A percentile compares a stretch with the other conserved stretches of the same genome.
phyloP scores from a whole-genome alignment of 805 yeast genomes.

The Saccharomycopsis guyanensis region DNA sequence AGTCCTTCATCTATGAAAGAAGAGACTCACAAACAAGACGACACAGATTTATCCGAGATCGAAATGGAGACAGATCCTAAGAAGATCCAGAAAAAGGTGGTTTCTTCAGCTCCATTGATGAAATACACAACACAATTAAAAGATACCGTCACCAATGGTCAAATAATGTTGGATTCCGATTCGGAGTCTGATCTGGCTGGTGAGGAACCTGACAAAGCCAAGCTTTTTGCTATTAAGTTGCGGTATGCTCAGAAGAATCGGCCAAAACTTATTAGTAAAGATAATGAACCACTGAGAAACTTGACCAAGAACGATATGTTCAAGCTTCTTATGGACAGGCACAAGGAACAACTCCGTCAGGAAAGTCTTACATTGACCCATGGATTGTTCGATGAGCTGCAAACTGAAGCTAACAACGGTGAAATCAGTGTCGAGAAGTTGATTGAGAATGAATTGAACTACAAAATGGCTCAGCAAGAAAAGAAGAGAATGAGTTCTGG shows the following conservation, averaged over 20 bases:
- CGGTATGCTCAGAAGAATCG: slow-evolving; percentile 15
- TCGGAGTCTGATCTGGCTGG: slow-evolving; percentile 2
- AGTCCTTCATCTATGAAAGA: not conserved
- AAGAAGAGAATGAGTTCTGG: slow-evolving; percentile 1
- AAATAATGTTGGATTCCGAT: slow-evolving; percentile 14
- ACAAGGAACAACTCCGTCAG: slow-evolving; percentile 2
- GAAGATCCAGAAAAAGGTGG: not conserved
- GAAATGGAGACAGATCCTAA: not conserved
- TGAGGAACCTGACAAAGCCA: slow-evolving; percentile 6
- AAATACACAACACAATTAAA: slow-evolving; percentile 10
- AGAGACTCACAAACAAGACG: not conserved
- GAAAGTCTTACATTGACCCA: not conserved
- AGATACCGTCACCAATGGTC: slow-evolving; percentile 9
- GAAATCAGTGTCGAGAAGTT: slow-evolving; percentile 13
- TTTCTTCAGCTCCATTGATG: slow-evolving; percentile 3
- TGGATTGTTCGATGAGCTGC: not conserved
- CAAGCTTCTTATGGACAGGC: slow-evolving; percentile 12
- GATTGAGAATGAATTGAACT: slow-evolving; percentile 15
- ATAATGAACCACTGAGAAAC: slow-evolving; percentile 2
- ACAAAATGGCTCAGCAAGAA: slow-evolving; percentile 11
- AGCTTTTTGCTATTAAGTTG: slow-evolving; percentile 14
- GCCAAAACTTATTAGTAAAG: not conserved
- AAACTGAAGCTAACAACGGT: not conserved
- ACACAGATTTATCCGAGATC: slow-evolving; percentile 16
- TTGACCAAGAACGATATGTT: slow-evolving; percentile 8